Conservation (phyloP, 1,284 basidiomycete genomes). For the Earliella scabrosa region DNA sequence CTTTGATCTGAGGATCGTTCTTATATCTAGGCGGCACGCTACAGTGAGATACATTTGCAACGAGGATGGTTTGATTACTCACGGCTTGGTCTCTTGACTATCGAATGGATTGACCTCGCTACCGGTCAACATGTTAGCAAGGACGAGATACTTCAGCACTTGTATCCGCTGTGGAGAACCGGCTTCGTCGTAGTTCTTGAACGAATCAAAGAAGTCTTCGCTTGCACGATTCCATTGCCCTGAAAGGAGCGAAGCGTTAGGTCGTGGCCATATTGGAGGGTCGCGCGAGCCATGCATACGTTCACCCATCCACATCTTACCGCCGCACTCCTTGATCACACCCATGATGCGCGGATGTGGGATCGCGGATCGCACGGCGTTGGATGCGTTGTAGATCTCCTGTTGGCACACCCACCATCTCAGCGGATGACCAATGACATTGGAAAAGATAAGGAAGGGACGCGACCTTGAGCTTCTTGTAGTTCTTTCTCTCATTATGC, state of each 20-base stretch:
- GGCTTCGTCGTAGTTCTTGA: slow-evolving; percentile 98
- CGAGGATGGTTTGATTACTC: slow-evolving; percentile 30
- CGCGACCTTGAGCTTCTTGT: slow-evolving; percentile 89
- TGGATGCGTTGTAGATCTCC: slow-evolving; percentile 97
- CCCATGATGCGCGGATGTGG: slow-evolving; percentile 99
- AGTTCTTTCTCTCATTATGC: slow-evolving; percentile 96
- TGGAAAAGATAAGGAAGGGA: background rate
- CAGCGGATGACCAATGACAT: background rate
- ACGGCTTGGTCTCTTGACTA: slow-evolving; percentile 99
- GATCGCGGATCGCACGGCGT: slow-evolving; percentile 93
- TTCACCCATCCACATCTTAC: slow-evolving; percentile 99
- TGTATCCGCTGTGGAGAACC: slow-evolving; percentile 96
- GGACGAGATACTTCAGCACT: slow-evolving; percentile 97
- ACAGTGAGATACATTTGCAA: background rate
- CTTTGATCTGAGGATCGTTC: slow-evolving; percentile 93
- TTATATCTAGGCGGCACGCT: slow-evolving; percentile 74
- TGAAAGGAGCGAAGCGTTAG: no score
- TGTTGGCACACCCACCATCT: slow-evolving; percentile 34
- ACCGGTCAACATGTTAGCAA: slow-evolving; percentile 98
- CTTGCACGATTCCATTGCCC: slow-evolving; percentile 97
- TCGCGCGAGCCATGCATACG: no score
- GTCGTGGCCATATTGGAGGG: no score
- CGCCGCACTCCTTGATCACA: slow-evolving; percentile 98
- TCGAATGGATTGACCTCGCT: slow-evolving; percentile 99
- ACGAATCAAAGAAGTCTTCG: slow-evolving; percentile 98